Evolutionary conservation across 2,329 filamentous ascomycete species (phyloP).

Genomic region (Tolypocladium guangdongense): DNA sequence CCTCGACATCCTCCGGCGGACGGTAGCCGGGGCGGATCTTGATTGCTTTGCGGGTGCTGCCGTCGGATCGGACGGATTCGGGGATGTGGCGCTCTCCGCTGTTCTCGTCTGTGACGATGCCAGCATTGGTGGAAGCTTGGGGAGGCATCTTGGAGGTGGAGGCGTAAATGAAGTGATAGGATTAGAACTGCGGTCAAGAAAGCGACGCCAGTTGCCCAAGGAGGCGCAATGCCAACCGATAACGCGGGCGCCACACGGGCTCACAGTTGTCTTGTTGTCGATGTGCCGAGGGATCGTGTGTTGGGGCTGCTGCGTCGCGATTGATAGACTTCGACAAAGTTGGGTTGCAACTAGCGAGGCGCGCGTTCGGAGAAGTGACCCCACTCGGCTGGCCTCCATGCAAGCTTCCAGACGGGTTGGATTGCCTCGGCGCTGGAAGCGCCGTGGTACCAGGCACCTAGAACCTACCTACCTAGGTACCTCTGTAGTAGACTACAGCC

Average conservation of each 20-base stretch:
- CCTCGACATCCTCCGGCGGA: constrained; percentile 87
- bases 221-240: background rate
- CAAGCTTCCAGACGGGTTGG: background rate
- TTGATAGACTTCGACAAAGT: background rate
- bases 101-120: constrained; percentile 64
- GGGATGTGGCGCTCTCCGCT: constrained; percentile 85
- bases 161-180: background rate
- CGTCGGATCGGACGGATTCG: constrained; percentile 74
- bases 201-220: background rate
- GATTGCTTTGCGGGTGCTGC: constrained; percentile 87
- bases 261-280: background rate
- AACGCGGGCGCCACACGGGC: background rate
- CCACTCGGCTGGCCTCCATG: background rate
- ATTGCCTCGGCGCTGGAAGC: background rate
- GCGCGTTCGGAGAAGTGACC: background rate
- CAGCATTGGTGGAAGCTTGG: constrained; percentile 44
- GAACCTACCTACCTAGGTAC: too few relatives aligned
- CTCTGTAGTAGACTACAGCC: too few relatives aligned
- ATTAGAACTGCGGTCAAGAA: background rate
- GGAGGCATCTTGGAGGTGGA: constrained; percentile 29
- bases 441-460: background rate
- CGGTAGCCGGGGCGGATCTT: constrained; percentile 87
- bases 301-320: background rate
- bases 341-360: background rate
- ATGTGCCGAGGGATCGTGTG: background rate